Evolutionary conservation across 495 filamentous ascomycete genomes (phyloP).

Genomic region (Cladorrhinum samala): DNA sequence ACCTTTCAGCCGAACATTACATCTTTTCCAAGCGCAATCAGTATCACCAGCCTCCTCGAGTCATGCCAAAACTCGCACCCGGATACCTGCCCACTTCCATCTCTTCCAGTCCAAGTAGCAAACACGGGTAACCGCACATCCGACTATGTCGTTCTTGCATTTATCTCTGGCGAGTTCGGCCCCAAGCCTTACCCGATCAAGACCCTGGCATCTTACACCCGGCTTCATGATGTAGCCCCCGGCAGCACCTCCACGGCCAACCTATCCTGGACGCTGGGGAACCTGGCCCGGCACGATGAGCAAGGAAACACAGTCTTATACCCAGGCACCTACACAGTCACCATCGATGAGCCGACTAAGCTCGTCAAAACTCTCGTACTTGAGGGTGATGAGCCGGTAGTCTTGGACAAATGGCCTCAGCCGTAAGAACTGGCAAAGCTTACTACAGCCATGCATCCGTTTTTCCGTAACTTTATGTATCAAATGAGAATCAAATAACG

Average conservation of each 20-base stretch:
- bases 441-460: no score
- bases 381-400: neutral
- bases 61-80: slow-evolving; percentile 29
- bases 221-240: slow-evolving; percentile 42
- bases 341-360: slow-evolving; percentile 45
- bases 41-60: slow-evolving; percentile 24
- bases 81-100: slow-evolving; percentile 42
- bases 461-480: no score
- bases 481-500: no score
- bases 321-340: slow-evolving; percentile 57
- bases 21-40: slow-evolving; percentile 23
- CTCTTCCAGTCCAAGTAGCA: slow-evolving; percentile 25
- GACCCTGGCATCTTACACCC: slow-evolving; percentile 54
- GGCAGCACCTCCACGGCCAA: slow-evolving; percentile 30
- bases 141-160: slow-evolving; percentile 56
- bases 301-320: slow-evolving; percentile 57
- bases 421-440: neutral
- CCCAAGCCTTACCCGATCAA: slow-evolving; percentile 59
- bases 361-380: neutral
- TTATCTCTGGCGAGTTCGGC: slow-evolving; percentile 49
- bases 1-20: slow-evolving; percentile 46
- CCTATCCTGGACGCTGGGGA: slow-evolving; percentile 51
- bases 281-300: slow-evolving; percentile 52
- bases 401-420: neutral
- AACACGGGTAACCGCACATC: slow-evolving; percentile 53